Evolutionary conservation across 2,329 filamentous ascomycete genomes (phyloP), one percentile per base, ranked within the genome.

Genomic region (Hypoxylon sp.): DNA sequence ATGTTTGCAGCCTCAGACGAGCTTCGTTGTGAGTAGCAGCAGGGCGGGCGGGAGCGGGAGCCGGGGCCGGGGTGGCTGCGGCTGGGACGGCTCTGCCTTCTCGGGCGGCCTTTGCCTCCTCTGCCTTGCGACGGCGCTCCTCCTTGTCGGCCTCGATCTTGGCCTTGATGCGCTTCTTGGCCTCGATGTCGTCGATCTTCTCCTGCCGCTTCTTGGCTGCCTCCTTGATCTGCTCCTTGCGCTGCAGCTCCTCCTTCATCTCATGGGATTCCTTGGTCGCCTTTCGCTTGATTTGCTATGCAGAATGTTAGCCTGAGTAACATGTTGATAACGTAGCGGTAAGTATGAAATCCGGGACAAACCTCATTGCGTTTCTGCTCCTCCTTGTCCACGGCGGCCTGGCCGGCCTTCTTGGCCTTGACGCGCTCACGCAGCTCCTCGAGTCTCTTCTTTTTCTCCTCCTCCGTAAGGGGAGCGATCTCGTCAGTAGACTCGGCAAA

Each of bases 71-170:
- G 13, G 79, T 75, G 0, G 73, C 59, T 4, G 70, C 55, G 0
- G 71, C 66, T 1, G 73, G 68, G 7, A 71, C 66, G 17, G 83
- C 77, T 50, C 85, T 81, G n/a, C 94, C 93, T 66, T 92, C 91
- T n/a, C 94, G 85, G 52, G 86, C 85, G 0, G 93, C 93, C 78
- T 94, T 96, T 67, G 92, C 90, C 55, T 86, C 81, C 70, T 97
- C 95, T 2, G 91, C 88, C 74, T 95, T 96, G 64, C 89, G 83
- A 63, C 90, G 88, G 50, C 95, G 87, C 69, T 94, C 92, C 67
- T 91, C 90, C 80, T 96, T 97, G 78, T 98, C 93, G 11, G 90
- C 93, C 67, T 95, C 93, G 64, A 99, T 97, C 82, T 93, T 93
- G 54, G 92, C 93, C 77, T 92, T 89, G 74, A 97, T 94, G 29